Evolutionary conservation across 345 rosid genomes (phyloP).

Genomic region (Acer yangbiense): DNA sequence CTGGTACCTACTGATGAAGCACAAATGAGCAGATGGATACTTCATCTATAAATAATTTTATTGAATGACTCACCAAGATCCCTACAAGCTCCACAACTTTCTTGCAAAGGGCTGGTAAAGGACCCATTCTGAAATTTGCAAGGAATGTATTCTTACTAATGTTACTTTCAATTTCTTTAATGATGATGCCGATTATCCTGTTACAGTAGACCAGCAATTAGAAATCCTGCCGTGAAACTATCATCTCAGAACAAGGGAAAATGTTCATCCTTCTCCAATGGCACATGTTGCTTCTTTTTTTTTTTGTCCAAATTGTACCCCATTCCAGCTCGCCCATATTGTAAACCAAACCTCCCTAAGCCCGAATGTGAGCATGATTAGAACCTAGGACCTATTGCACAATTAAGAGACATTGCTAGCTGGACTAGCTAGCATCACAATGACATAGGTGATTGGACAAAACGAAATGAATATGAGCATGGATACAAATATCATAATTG

Average conservation of each 20-base stretch:
- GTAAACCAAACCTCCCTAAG: neutral
- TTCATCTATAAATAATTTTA: neutral
- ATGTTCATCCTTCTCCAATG: neutral
- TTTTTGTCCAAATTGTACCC: neutral
- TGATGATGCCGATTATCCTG: conserved; percentile 88
- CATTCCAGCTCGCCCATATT: too few relatives aligned
- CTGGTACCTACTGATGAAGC: neutral
- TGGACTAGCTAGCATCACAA: neutral
- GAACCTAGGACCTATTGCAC: neutral
- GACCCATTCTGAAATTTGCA: conserved; percentile 82
- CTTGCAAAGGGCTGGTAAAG: conserved; percentile 67
- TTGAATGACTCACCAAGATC: conserved; percentile 67
- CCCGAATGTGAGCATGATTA: neutral
- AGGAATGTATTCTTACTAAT: conserved; percentile 86
- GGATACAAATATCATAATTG: neutral
- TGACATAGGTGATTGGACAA: neutral
- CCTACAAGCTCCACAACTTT: conserved; percentile 91
- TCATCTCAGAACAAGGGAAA: neutral
- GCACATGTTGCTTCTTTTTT: neutral
- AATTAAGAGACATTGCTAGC: neutral
- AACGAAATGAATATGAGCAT: neutral
- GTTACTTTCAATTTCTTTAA: conserved; percentile 87
- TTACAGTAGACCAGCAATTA: conserved; percentile 22
- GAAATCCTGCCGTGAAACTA: conserved; percentile 2
- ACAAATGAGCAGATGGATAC: conserved; percentile 15